These are phyloP conservation scores for Penicillium sp. DNA, from an alignment of 2,329 filamentous ascomycete species.

Conservation along the genomic window DNA sequence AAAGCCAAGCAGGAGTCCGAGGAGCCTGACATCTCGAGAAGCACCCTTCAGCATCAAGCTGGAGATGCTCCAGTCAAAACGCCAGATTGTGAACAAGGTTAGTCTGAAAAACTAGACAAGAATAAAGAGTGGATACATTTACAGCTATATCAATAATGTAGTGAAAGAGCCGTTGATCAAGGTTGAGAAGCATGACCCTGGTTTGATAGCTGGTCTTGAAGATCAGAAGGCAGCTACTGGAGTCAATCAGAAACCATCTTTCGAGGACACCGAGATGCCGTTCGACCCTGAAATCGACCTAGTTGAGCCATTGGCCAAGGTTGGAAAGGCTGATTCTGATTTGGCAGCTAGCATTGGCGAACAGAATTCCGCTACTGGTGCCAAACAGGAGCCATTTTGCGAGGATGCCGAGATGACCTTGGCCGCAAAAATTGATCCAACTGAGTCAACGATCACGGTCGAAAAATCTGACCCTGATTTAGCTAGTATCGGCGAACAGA, in stretches of 20 bases:
- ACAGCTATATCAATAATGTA: neutral
- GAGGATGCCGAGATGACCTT: neutral
- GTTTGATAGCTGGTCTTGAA: neutral
- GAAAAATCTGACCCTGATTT: neutral
- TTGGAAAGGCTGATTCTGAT: neutral
- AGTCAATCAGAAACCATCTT: neutral
- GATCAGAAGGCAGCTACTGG: neutral
- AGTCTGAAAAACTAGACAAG: neutral
- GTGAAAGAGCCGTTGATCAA: neutral
- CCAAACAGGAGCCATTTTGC: neutral
- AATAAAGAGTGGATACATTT: neutral
- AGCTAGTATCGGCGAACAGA: neutral
- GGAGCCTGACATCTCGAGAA: neutral
- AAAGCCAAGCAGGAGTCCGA: neutral
- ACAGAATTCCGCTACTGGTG: neutral
- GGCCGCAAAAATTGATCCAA: neutral
- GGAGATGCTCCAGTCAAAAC: neutral
- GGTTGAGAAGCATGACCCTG: neutral
- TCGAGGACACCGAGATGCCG: neutral
- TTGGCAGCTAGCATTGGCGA: neutral
- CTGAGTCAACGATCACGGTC: neutral
- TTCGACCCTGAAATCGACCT: neutral
- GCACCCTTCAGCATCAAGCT: neutral
- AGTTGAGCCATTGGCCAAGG: neutral
- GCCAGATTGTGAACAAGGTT: neutral